Evolutionary conservation across 768 basidiomycete genomes (phyloP).

Genomic region (Mycena venus): DNA sequence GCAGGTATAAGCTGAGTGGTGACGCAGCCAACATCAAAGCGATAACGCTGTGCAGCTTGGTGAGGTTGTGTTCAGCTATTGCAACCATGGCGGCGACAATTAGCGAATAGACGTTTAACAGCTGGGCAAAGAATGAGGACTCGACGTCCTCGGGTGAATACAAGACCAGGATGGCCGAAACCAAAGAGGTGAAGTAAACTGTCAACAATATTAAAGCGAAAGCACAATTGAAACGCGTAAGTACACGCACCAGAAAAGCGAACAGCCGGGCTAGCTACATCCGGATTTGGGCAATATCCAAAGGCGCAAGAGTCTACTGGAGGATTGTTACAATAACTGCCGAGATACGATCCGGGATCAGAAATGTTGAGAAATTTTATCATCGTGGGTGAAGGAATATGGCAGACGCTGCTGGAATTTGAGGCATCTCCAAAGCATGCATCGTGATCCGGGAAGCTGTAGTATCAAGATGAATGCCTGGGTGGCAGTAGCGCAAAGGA

Average conservation of each 20-base stretch:
- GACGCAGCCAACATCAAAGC: constrained; percentile 21
- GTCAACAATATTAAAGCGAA: too few relatives aligned
- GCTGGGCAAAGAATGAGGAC: constrained; percentile 21
- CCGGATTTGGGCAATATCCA: constrained; percentile 25
- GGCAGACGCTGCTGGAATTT: constrained; percentile 25
- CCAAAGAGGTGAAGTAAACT: constrained; percentile 23
- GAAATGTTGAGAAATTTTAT: constrained; percentile 28
- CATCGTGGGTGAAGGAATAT: constrained; percentile 20
- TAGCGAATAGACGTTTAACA: constrained; percentile 32
- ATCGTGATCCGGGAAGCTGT: constrained; percentile 13
- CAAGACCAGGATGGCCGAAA: constrained; percentile 22
- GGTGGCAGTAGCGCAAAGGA: too few relatives aligned
- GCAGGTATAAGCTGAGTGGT: constrained; percentile 23
- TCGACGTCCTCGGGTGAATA: constrained; percentile 23
- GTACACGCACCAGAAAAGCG: constrained; percentile 7
- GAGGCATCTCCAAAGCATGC: constrained; percentile 12
- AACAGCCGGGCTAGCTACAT: constrained; percentile 30
- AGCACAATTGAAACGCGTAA: neutral
- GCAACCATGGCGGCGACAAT: constrained; percentile 26
- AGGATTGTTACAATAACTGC: constrained; percentile 17
- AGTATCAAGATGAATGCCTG: too few relatives aligned
- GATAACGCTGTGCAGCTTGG: constrained; percentile 19
- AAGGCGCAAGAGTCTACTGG: constrained; percentile 26
- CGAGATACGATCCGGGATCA: neutral
- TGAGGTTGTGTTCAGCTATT: constrained; percentile 17